Conservation (phyloP, 2,329 filamentous ascomycete species). For the Malbranchea cinnamomea region DNA sequence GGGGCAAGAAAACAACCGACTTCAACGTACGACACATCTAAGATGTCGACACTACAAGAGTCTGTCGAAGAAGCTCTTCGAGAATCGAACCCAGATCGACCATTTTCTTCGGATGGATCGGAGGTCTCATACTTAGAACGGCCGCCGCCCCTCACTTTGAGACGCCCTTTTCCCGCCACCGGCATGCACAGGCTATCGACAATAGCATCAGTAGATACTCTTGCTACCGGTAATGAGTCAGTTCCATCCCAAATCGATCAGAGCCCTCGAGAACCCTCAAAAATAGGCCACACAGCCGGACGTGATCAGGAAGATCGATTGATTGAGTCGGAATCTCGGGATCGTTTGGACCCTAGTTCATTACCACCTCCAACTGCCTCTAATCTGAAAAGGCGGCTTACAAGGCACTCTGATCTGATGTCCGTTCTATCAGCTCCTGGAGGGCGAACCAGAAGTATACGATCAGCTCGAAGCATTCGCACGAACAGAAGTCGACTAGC, state of each 20-base stretch:
- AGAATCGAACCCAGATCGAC: slow-evolving; percentile 16
- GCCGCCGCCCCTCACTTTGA: slow-evolving; percentile 26
- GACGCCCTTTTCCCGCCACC: slow-evolving; percentile 36
- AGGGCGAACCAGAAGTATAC: slow-evolving; percentile 49
- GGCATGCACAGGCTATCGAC: slow-evolving; percentile 42
- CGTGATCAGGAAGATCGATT: slow-evolving; percentile 9
- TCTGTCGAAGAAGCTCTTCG: slow-evolving; percentile 13
- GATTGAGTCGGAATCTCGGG: slow-evolving; percentile 27
- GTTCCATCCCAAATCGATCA: background rate
- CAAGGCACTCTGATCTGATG: slow-evolving; percentile 84
- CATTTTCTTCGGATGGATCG: slow-evolving; percentile 22
- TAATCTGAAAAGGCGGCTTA: slow-evolving; percentile 57
- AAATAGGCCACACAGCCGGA: slow-evolving; percentile 1
- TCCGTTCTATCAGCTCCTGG: slow-evolving; percentile 63
- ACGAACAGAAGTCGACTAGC: slow-evolving; percentile 53
- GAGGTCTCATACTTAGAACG: slow-evolving; percentile 23
- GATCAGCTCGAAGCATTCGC: slow-evolving; percentile 64
- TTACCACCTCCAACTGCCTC: slow-evolving; percentile 35
- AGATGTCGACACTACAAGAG: slow-evolving; percentile 13
- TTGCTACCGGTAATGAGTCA: slow-evolving; percentile 16
- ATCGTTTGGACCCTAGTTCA: slow-evolving; percentile 30
- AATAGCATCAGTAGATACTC: slow-evolving; percentile 42
- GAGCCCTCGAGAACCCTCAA: slow-evolving; percentile 1
- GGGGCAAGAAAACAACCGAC: slow-evolving; percentile 11
- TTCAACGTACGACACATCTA: slow-evolving; percentile 9